Base-by-base conservation (phyloP, 345 rosid species). In the Microthlaspi erraticum region DNA sequence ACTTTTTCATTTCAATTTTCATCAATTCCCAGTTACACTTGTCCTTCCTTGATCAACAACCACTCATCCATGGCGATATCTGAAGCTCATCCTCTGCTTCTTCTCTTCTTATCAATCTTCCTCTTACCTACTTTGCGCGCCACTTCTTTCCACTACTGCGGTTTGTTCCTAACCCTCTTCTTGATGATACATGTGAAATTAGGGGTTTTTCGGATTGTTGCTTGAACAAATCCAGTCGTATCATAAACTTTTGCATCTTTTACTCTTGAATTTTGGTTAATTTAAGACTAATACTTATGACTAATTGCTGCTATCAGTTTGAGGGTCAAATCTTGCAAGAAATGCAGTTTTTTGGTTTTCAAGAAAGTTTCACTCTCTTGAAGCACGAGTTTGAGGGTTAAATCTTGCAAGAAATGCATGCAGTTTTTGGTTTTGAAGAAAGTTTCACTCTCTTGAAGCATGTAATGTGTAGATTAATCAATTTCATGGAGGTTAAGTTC, bases 41-140 rank as follows among this genome's bases (percentile, higher is more conserved):
- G 33, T 41, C 46, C 42, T 68, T 45, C 65, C 26, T 23, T 23
- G 26, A 18, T 32, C 72, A 34, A 56, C 64, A 20, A 45, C 45
- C 56, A 23, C 18, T 46, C 64, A 64, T 56, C 71, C 32, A 76
- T 76, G 79, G 71, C 79, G 79, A 76, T 63, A 38, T 70, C 75
- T 63, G 41, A 64, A 0, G 62, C 67, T 55, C 66, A 18, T 12
- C 48, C 66, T 76, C 75, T 69, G 70, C 61, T 76, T 55, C 75
- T 76, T 23, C 54, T 76, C 49, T 34, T 76, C 60, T 5, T 43
- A 26, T 16, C 73, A 0, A 57, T 67, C 44, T 56, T 64, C 71
- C 34, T 69, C 66, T 11, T 64, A 23, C 66, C 79, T 64, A 9
- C 75, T 70, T n/a, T 57, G 3, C 45, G 12, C 49, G 49, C 79